Base-by-base conservation (phyloP, 169 alveolate species). In the Amoebophrya sp. region DNA sequence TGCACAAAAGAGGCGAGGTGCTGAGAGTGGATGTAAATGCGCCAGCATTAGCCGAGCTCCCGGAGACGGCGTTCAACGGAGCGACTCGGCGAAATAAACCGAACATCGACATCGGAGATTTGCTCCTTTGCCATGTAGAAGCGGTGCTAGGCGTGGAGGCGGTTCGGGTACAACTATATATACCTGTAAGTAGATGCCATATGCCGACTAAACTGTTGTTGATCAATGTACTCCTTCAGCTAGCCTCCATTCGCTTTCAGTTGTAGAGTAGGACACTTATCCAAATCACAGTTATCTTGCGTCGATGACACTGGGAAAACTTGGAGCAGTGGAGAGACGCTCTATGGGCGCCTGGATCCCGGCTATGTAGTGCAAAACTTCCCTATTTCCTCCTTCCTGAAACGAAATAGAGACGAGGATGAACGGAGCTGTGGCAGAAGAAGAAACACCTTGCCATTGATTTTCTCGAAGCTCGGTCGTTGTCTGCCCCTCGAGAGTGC, bases 61-160 rank as follows among this genome's bases (percentile, higher is more conserved):
- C 83, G 39, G 83, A 65, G n/a, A 65, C 83, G 12, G 83, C 83
- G 83, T 65, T 65, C 83, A 65, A 65, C 83, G 83, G 83, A 36
- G 83, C 83, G 36, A 65, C 83, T 29, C 18, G n/a, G 83, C 18
- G 83, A 18, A 65, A 65, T 36, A 65, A 65, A 26, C 83, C 83
- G 36, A 26, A 10, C 36, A 29, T 65, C 2, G 83, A 65, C 18
- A 65, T 65, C 83, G 83, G 83, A 36, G 83, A 65, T 36, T 26
- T 36, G 83, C 3, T 65, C 26, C n/a, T 65, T 36, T 6, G 36
- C 83, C 36, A 12, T 65, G 83, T 65, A 18, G 83, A 65, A 26
- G 26, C 83, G 39, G 83, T 65, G 83, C 83, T 65, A 36, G 83
- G n/a, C 33, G 83, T 1, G 36, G 12, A 14, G 23, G 10, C 76